Evolutionary conservation across 768 basidiomycete genomes (phyloP).

Genomic region (Lepiota brunneoincarnata): DNA sequence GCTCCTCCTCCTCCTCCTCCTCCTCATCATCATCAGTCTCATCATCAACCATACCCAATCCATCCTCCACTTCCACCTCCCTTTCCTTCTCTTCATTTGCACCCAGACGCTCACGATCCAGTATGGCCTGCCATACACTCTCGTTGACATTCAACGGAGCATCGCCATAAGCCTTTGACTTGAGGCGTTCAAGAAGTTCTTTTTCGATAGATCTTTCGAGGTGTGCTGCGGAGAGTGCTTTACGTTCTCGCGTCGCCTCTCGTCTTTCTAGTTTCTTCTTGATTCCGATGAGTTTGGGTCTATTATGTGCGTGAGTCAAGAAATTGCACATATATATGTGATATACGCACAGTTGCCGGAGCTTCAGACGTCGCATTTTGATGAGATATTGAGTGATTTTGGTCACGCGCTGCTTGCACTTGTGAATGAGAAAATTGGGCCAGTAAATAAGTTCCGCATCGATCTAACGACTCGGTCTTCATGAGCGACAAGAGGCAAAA

Average conservation of each 20-base stretch:
- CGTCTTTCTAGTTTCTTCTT: slow-evolving; percentile 97
- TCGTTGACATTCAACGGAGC: slow-evolving; percentile 98
- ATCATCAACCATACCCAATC: slow-evolving; percentile 31
- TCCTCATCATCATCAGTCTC: slow-evolving; percentile 53
- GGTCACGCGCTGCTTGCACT: slow-evolving; percentile 98
- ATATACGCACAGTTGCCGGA: slow-evolving; percentile 74
- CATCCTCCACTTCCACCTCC: slow-evolving; percentile 40
- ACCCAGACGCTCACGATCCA: slow-evolving; percentile 72
- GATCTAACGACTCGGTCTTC: slow-evolving; percentile 53
- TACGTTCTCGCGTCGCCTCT: slow-evolving; percentile 89
- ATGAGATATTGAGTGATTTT: slow-evolving; percentile 99
- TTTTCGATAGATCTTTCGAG: slow-evolving; percentile 95
- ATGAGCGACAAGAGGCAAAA: not conserved
- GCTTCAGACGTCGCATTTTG: slow-evolving; percentile 90
- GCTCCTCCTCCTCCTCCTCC: slow-evolving; percentile 51
- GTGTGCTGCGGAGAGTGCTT: slow-evolving; percentile 93
- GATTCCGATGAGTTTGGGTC: slow-evolving; percentile 90
- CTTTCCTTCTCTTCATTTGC: slow-evolving; percentile 57
- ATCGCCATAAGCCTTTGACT: slow-evolving; percentile 96
- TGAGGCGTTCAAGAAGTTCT: slow-evolving; percentile 92
- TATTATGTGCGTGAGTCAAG: slow-evolving; percentile 25
- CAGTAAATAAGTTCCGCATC: slow-evolving; percentile 95
- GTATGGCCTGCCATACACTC: slow-evolving; percentile 88
- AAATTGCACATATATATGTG: not conserved
- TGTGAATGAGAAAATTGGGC: slow-evolving; percentile 97